A percentile compares a stretch with the other conserved stretches of the same genome.
Evolutionary conservation across 78 protist genomes (phyloP).

Genomic region (Pirum gemmata): DNA sequence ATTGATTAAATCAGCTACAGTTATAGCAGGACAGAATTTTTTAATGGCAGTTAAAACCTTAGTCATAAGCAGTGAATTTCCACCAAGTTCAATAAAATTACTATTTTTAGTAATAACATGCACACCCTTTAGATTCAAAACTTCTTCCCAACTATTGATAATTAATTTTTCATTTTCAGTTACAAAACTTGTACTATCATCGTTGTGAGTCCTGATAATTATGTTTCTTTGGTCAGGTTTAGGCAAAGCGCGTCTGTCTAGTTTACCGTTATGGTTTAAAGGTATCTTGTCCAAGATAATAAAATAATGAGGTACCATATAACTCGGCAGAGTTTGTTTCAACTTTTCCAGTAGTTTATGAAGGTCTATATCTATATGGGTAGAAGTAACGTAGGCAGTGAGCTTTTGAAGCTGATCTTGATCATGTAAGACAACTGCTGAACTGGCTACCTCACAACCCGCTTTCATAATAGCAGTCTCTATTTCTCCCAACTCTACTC

Average conservation of each 20-base stretch:
- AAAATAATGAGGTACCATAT: conserved; percentile 21
- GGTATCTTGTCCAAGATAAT: conserved; percentile 11
- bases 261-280: conserved; percentile 15
- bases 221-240: background rate
- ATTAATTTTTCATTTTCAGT: conserved; percentile 8
- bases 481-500: conserved; percentile 43
- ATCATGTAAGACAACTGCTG: background rate
- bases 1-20: background rate
- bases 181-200: background rate
- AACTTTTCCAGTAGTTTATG: too few species aligned
- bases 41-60: background rate
- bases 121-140: background rate
- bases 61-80: background rate
- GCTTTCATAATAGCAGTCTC: conserved; percentile 14
- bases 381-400: conserved; percentile 38
- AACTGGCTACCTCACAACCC: background rate
- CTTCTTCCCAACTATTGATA: background rate
- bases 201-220: background rate
- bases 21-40: background rate
- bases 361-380: background rate
- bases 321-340: conserved; percentile 20
- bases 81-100: background rate
- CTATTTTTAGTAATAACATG: background rate
- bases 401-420: conserved; percentile 19
- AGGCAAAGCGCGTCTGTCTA: conserved; percentile 20